Evolutionary conservation across 257 asterid species (phyloP).

Genomic region (Solanum appendiculatum): DNA sequence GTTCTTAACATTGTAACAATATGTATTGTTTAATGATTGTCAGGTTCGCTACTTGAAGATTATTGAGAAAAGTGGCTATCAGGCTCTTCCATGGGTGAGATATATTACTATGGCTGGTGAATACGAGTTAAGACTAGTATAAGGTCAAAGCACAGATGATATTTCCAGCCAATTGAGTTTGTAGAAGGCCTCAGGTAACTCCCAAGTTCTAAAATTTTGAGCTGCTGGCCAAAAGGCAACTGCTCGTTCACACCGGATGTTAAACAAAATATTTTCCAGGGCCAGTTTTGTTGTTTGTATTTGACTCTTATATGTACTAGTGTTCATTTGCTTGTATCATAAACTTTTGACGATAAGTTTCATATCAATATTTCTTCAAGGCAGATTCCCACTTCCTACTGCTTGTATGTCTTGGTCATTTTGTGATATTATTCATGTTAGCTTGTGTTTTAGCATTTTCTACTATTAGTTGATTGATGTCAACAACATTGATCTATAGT

Average conservation of each 20-base stretch:
- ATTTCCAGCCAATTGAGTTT: not conserved
- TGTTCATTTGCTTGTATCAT: not conserved
- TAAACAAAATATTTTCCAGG: not conserved
- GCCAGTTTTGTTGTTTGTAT: not conserved
- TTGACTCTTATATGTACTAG: not conserved
- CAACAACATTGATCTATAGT: not conserved
- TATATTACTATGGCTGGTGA: conserved; percentile 91
- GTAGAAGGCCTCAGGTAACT: not conserved
- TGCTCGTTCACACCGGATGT: not conserved
- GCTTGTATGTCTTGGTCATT: not conserved
- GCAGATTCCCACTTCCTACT: not conserved
- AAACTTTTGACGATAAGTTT: not conserved
- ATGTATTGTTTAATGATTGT: not conserved
- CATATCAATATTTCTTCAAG: not conserved
- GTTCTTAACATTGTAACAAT: not conserved
- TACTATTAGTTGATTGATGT: not conserved
- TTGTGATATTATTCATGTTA: not conserved
- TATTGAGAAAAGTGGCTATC: conserved; percentile 87
- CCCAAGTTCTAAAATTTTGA: too few species aligned
- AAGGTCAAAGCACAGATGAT: not conserved
- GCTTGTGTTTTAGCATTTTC: not conserved
- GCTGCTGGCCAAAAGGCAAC: not conserved
- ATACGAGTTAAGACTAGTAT: conserved; percentile 71
- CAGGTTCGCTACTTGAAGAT: conserved; percentile 84
- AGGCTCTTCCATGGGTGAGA: conserved; percentile 89